A percentile compares a stretch with the other conserved stretches of the same genome.
Conservation (phyloP, 345 rosid species). For the Garcia nutans region DNA sequence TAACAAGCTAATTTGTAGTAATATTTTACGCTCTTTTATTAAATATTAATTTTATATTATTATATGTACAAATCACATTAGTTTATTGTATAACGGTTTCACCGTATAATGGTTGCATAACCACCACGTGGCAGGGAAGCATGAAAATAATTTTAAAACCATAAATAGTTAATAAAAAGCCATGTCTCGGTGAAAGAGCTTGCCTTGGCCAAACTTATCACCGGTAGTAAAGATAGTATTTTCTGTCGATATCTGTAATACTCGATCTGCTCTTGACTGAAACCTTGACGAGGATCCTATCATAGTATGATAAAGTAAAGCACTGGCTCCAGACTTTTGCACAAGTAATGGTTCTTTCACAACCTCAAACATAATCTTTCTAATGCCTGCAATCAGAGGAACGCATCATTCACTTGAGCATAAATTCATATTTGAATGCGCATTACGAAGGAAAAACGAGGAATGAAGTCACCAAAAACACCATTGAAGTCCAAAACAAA, state of each 20-base stretch:
- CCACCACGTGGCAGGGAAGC: not conserved
- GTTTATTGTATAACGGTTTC: too few relatives aligned
- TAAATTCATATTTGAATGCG: conserved; percentile 6
- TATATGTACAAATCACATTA: too few relatives aligned
- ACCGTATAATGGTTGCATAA: not conserved
- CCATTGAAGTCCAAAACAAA: not conserved
- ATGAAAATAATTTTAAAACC: not conserved
- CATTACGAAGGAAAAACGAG: not conserved
- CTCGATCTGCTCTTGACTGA: conserved; percentile 65
- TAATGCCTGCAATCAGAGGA: conserved; percentile 47
- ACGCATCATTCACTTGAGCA: not conserved
- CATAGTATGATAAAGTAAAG: conserved; percentile 65
- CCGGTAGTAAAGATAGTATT: conserved; percentile 47
- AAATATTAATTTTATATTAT: too few relatives aligned
- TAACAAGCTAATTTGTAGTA: too few relatives aligned
- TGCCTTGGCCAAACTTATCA: conserved; percentile 59
- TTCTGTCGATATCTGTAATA: conserved; percentile 50
- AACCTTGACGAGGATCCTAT: conserved; percentile 55
- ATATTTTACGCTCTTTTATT: too few relatives aligned
- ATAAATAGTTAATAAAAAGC: not conserved
- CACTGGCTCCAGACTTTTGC: conserved; percentile 59
- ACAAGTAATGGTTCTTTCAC: conserved; percentile 42
- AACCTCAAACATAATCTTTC: conserved; percentile 64
- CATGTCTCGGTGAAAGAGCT: conserved; percentile 23
- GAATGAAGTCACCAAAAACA: not conserved